phyloP scores from a whole-genome alignment of 2,329 filamentous ascomycete species.

The Colletotrichum cereale region DNA sequence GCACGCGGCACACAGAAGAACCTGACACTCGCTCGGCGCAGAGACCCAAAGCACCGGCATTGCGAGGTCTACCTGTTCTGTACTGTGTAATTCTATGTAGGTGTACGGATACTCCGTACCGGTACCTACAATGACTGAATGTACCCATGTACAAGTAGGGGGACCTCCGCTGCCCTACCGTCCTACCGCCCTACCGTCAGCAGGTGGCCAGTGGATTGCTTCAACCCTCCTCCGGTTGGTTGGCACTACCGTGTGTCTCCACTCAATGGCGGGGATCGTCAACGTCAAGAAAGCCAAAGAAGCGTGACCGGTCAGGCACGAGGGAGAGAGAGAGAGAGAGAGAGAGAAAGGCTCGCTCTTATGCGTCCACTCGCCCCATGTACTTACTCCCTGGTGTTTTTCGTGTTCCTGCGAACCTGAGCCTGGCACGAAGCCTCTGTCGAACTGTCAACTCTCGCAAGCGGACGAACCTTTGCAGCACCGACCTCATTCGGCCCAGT shows the following conservation, averaged over 20 bases:
- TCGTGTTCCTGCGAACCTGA: conserved; percentile 4
- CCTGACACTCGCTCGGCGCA: conserved; percentile 10
- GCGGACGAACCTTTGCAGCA: conserved; percentile 9
- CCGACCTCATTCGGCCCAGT: conserved; percentile 5
- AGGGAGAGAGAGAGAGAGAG: not conserved
- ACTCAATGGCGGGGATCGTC: conserved; percentile 6
- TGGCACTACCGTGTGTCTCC: conserved; percentile 7
- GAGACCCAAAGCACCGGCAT: conserved; percentile 6
- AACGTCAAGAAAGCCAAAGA: conserved; percentile 26
- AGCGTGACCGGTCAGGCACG: not conserved
- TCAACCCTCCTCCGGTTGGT: conserved; percentile 18
- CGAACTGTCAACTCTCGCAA: conserved; percentile 3
- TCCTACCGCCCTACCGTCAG: conserved; percentile 6
- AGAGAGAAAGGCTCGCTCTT: not conserved
- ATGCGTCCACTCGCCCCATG: not conserved
- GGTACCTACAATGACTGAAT: no score
- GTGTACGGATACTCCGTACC: no score
- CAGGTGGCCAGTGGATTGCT: conserved; percentile 32
- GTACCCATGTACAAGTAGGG: conserved; percentile 20
- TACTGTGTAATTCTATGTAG: no score
- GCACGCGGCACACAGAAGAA: conserved; percentile 1
- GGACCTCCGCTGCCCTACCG: conserved; percentile 27
- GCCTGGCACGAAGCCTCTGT: not conserved
- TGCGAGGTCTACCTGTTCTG: no score
- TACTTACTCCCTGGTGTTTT: not conserved